Evolutionary conservation across 495 filamentous ascomycete genomes (phyloP).

Genomic region (Tuber borchii): DNA sequence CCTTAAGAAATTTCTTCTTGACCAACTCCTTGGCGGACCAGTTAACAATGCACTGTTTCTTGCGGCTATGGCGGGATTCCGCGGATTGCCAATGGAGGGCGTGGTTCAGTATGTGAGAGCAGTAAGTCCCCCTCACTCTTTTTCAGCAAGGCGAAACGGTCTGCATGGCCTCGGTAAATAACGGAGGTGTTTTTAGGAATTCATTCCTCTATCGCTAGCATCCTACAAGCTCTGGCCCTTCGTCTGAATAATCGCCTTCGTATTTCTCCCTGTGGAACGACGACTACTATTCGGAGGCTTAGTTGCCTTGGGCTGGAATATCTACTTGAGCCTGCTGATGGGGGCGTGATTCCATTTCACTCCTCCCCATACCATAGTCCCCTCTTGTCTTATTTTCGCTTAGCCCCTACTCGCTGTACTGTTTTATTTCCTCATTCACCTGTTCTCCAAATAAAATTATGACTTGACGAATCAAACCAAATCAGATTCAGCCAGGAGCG

Average conservation of each 20-base stretch:
- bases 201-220: conserved; percentile 63
- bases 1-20: conserved; percentile 68
- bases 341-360: neutral
- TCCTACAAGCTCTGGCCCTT: conserved; percentile 77
- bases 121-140: conserved; percentile 34
- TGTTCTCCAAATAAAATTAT: neutral
- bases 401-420: too few species aligned
- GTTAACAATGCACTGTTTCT: conserved; percentile 73
- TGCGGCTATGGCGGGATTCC: conserved; percentile 34
- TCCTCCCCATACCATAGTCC: neutral
- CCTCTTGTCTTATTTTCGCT: too few species aligned
- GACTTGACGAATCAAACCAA: neutral
- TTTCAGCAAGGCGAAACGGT: conserved; percentile 12
- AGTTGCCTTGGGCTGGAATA: conserved; percentile 77
- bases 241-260: conserved; percentile 73
- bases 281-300: conserved; percentile 70
- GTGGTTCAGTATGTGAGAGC: conserved; percentile 26
- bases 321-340: conserved; percentile 70
- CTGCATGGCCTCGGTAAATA: conserved; percentile 15
- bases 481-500: neutral
- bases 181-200: conserved; percentile 50
- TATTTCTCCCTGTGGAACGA: conserved; percentile 67
- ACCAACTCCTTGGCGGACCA: conserved; percentile 69
- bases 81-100: conserved; percentile 17
- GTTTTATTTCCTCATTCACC: neutral